Base-by-base conservation (phyloP, 2,329 filamentous ascomycete genomes). In the Scleromitrula shiraiana region DNA sequence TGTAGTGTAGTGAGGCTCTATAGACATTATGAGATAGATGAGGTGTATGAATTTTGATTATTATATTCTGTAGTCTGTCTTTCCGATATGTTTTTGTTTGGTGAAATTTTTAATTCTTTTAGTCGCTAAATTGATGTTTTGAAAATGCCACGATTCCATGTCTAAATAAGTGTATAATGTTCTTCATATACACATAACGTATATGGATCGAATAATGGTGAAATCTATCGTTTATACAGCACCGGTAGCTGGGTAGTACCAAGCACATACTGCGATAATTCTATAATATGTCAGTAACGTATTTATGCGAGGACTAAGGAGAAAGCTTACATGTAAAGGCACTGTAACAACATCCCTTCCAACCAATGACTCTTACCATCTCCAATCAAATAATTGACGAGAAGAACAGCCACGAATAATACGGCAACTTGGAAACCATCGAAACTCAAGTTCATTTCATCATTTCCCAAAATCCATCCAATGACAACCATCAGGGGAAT, bases 371-470 rank as follows among this genome's bases (percentile, higher is more conserved):
- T 76, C 56, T 78, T 78, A 44, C 47, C 47, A 58, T 94, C 88
- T 17, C 83, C 75, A 41, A 94, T 88, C 36, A 95, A 68, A 63
- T 94, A 95, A 63, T 94, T 95, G 50, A 90, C 85, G 27, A 95
- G 74, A 35, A 95, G 78, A 0, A 88, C 86, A 2, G 87, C 82
- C 10, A 93, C 85, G 57, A 95, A 94, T 33, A 95, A 70, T 33
- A 85, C 83, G 19, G 89, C 84, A 12, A 95, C 82, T 68, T 95
- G 88, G 71, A 96, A 96, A 1, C 82, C 82, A 62, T 86, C 82
- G 58, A 86, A 85, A 59, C 77, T 76, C 5, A 86, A 69, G 7
- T 76, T 83, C 80, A 85, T 82, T 30, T 72, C 68, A 41, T 76
- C 80, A 58, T 88, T 44, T 42, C 77, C 76, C 60, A 85, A 81